Conservation (phyloP, 2,329 filamentous ascomycete species). For the Teratosphaeriaceae sp. region DNA sequence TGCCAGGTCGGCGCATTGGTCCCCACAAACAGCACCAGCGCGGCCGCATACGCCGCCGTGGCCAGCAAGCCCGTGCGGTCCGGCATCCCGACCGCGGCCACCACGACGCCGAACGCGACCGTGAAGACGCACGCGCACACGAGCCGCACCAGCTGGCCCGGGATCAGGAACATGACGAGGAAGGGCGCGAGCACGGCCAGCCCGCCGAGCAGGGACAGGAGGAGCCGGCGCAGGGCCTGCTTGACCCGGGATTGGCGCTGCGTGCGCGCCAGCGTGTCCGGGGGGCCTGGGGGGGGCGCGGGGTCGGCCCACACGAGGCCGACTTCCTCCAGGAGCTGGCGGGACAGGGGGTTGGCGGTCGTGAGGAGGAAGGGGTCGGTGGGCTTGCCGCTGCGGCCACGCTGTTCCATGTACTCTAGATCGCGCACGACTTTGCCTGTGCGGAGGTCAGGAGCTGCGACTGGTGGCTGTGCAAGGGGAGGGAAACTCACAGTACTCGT, state of each 20-base stretch:
- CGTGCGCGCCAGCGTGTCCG: slow-evolving; percentile 4
- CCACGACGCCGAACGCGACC: slow-evolving; percentile 4
- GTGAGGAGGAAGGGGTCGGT: slow-evolving; percentile 17
- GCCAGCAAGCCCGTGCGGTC: slow-evolving; percentile 8
- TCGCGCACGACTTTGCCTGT: slow-evolving; percentile 14
- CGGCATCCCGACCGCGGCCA: no score
- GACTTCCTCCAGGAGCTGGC: slow-evolving; percentile 17
- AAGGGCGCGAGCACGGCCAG: slow-evolving; percentile 11
- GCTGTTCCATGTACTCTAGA: slow-evolving; percentile 16
- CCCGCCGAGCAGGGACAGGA: slow-evolving; percentile 12
- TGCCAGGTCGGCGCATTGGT: slow-evolving; percentile 5
- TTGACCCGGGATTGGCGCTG: slow-evolving; percentile 2
- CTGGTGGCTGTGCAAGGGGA: no score
- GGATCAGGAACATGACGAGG: slow-evolving; percentile 9
- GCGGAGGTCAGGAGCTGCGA: neutral
- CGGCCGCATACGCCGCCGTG: slow-evolving; percentile 14
- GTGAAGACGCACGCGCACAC: slow-evolving; percentile 9
- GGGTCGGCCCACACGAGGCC: slow-evolving; percentile 12
- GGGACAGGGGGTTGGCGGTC: slow-evolving; percentile 13
- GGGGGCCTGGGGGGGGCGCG: neutral
- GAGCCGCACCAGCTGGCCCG: slow-evolving; percentile 8
- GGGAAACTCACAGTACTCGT: slow-evolving; percentile 16
- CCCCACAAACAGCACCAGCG: slow-evolving; percentile 13
- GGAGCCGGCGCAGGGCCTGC: slow-evolving; percentile 5
- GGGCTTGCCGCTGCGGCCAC: slow-evolving; percentile 3